Evolutionary conservation across 1,139 yeast genomes (phyloP), one percentile per base, ranked within the genome.

Genomic region (Spathaspora jeffriesii): DNA sequence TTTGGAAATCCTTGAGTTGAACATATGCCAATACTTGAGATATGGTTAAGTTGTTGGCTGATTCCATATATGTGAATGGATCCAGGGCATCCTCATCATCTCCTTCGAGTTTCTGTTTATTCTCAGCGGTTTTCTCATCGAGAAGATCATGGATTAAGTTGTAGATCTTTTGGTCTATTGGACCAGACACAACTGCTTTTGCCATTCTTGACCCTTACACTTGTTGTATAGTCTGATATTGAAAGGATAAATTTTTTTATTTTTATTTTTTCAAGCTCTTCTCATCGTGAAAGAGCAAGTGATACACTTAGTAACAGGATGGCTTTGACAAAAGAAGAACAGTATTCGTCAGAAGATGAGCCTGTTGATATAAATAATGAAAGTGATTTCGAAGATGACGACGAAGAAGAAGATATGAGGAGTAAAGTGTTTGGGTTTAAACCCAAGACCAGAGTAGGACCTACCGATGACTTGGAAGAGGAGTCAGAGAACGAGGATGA

Each of bases 1-100:
- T 68, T 34, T 83, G 78, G 38, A 81, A 68, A 54, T 89, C 96
- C 47, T 83, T 82, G 28, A 70, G 60, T 52, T 82, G 84, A 15
- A 81, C 78, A 56, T 76, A 85, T 4, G 75, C 69, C 14, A 82
- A 56, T 1, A 84, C 76, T 47, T 85, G 88, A 4, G 68, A 57
- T 1, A 70, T 60, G 10, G 70, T 70, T 43, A 87, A 64, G 53
- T 85, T 86, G 54, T 74, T 74, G 1, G 91, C 92, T 23, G 84
- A 68, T 2, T 83, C 88, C 7, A 81, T 69, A 58, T 70, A 58
- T 43, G 69, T 62, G 55, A 66, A 63, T 23, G 73, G 69, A 47
- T 70, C 77, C 6, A 64, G 28, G 3, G 28, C 64, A 37, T n/a
- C n/a, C n/a, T 57, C 60, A 15, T 62, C 61, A 41, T 62, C 67